Evolutionary conservation across 2,329 filamentous ascomycete genomes (phyloP), one percentile per base, ranked within the genome.

Genomic region (Lecanosticta acicola): DNA sequence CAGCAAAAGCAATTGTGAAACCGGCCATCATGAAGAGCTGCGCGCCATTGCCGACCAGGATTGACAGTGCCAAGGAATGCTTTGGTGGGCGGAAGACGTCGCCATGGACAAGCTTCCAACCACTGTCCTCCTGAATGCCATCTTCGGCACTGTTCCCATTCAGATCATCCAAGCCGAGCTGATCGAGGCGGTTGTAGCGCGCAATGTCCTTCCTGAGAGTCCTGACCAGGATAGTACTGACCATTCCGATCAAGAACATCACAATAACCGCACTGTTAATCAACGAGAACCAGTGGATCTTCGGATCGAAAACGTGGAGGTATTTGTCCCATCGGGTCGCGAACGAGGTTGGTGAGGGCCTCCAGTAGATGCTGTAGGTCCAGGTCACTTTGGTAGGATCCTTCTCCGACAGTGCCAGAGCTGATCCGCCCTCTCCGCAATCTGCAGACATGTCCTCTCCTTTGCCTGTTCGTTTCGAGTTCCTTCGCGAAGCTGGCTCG

Each of bases 241-340:
- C 93, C 59, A 93, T 95, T 37, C 89, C 80, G 29, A 91, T 83
- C 33, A 97, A 75, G 68, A 97, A 93, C 39, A 95, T 78, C 41
- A 98, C 90, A 51, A 98, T 94, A 36, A 97, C 83, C 40, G 93
- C 87, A 29, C 90, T 96, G 69, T 95, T 95, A 70, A 97, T 86
- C 40, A 98, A 81, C 49, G 90, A 96, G 73, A 97, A 95, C 93
- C 93, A 98, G 68, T 98, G 93, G 59, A 98, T 97, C 74, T 93
- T 94, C 42, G 93, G 90, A 66, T 97, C 90, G 63, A 90, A 94
- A 21, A 98, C 91, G 62, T 97, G 91, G 29, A 98, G 77, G 65
- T 97, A 97, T 70, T 95, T 97, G 75, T 98, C 93, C 93, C 93
- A 98, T 54, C 93, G 81, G 10, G 93, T 98, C 20, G 93, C 93